Conservation (phyloP, 345 rosid genomes). For the Aurinia saxatilis region DNA sequence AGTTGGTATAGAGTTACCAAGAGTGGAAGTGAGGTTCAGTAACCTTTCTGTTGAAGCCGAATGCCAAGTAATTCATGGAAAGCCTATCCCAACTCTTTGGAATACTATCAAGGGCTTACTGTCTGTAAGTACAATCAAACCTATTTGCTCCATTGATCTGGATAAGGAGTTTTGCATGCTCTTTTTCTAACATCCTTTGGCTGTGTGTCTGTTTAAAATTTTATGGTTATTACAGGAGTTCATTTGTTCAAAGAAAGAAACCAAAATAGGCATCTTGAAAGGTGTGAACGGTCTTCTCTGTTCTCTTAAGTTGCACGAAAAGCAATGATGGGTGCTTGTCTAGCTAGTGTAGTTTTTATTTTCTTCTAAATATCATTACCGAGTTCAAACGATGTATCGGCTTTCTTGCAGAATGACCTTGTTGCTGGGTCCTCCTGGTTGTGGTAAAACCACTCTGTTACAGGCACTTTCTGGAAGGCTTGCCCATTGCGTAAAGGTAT, state of each 20-base stretch:
- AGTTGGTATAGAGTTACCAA: constrained; percentile 36
- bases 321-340: neutral
- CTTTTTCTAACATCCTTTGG: neutral
- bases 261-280: constrained; percentile 45
- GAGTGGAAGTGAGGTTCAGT: constrained; percentile 38
- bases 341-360: neutral
- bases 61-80: constrained; percentile 34
- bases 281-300: constrained; percentile 44
- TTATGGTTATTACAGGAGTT: constrained; percentile 14
- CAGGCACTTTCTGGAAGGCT: constrained; percentile 54
- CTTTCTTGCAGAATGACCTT: constrained; percentile 38
- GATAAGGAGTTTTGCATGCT: neutral
- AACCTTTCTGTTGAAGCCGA: constrained; percentile 34
- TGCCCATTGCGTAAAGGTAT: constrained; percentile 42
- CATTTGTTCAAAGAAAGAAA: constrained; percentile 22
- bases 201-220: neutral
- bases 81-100: constrained; percentile 47
- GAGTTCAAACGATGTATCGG: neutral
- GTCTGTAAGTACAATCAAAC: constrained; percentile 15
- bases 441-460: constrained; percentile 56
- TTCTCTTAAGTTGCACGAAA: neutral
- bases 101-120: constrained; percentile 21
- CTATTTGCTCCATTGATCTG: neutral
- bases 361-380: neutral
- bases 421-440: constrained; percentile 63